Evolutionary conservation across 2,329 filamentous ascomycete species (phyloP).

Genomic region (Sporothrix brunneoviolacea): DNA sequence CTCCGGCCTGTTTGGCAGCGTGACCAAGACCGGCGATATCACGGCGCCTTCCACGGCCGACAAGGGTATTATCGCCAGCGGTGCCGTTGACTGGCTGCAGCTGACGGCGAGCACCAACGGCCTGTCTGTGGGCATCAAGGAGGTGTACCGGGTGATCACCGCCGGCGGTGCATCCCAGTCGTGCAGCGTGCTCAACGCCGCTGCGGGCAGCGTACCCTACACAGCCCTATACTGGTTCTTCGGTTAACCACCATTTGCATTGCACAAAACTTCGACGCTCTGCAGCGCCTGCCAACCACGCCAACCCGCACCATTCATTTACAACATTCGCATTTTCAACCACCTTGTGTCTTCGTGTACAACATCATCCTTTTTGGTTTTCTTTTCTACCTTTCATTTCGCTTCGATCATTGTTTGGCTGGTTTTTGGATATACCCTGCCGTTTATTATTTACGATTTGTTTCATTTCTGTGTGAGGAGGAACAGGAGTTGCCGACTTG

Average conservation of each 20-base stretch:
- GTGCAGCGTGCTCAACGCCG: conserved; percentile 33
- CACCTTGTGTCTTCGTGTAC: background rate
- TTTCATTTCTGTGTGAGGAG: conserved; percentile 1
- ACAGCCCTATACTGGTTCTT: conserved; percentile 55
- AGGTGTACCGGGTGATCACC: conserved; percentile 50
- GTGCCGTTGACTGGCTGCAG: conserved; percentile 50
- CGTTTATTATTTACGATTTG: background rate
- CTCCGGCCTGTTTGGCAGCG: conserved; percentile 35
- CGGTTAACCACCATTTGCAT: too few relatives aligned
- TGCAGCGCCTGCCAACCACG: too few relatives aligned
- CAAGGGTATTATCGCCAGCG: conserved; percentile 39
- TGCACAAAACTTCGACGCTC: too few relatives aligned
- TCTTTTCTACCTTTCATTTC: background rate
- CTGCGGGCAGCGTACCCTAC: conserved; percentile 47
- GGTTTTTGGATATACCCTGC: conserved; percentile 8
- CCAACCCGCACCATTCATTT: too few relatives aligned
- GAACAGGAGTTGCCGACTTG: background rate
- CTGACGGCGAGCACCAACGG: conserved; percentile 30
- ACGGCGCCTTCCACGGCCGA: conserved; percentile 45
- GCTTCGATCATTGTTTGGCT: background rate
- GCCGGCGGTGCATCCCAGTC: conserved; percentile 41
- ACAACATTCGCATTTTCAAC: background rate
- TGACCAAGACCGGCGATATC: conserved; percentile 42
- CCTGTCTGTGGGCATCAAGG: conserved; percentile 28
- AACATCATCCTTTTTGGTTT: background rate